Evolutionary conservation across 805 yeast genomes (phyloP).

Genomic region (Ogataea saltuana): DNA sequence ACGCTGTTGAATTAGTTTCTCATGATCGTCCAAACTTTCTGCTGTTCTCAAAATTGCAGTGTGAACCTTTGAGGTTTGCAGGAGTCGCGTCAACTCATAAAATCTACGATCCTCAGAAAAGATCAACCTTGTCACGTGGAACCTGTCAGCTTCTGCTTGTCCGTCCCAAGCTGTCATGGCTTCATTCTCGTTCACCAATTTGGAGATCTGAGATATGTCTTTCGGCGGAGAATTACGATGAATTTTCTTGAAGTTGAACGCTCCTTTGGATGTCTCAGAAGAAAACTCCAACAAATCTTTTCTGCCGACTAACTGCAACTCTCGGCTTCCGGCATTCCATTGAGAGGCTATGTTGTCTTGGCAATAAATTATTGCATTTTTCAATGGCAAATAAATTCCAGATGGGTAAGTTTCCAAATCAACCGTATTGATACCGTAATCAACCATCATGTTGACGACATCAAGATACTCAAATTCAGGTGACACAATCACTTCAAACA

Average conservation of each 20-base stretch:
- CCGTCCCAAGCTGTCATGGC: constrained; percentile 65
- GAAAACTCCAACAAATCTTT: constrained; percentile 50
- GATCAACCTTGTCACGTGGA: constrained; percentile 66
- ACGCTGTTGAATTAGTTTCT: constrained; percentile 54
- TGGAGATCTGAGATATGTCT: constrained; percentile 43
- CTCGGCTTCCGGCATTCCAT: constrained; percentile 41
- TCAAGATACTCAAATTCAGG: constrained; percentile 51
- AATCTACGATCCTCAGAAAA: constrained; percentile 79
- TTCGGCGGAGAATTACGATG: constrained; percentile 28
- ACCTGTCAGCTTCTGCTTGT: constrained; percentile 66
- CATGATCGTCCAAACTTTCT: constrained; percentile 52
- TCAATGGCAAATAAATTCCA: constrained; percentile 68
- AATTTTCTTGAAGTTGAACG: constrained; percentile 7
- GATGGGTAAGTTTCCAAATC: constrained; percentile 71
- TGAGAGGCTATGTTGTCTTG: constrained; percentile 53
- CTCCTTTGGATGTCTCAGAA: constrained; percentile 8
- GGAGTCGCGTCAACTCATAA: constrained; percentile 68
- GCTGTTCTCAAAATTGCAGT: constrained; percentile 43
- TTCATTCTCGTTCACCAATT: constrained; percentile 45
- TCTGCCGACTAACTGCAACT: constrained; percentile 63
- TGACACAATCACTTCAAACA: constrained; percentile 65
- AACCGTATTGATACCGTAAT: constrained; percentile 49
- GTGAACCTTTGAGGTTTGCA: constrained; percentile 72
- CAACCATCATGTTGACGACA: constrained; percentile 62
- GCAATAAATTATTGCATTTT: constrained; percentile 55